Base-by-base conservation (phyloP, 495 filamentous ascomycete genomes). In the Articulospora tetracladia region DNA sequence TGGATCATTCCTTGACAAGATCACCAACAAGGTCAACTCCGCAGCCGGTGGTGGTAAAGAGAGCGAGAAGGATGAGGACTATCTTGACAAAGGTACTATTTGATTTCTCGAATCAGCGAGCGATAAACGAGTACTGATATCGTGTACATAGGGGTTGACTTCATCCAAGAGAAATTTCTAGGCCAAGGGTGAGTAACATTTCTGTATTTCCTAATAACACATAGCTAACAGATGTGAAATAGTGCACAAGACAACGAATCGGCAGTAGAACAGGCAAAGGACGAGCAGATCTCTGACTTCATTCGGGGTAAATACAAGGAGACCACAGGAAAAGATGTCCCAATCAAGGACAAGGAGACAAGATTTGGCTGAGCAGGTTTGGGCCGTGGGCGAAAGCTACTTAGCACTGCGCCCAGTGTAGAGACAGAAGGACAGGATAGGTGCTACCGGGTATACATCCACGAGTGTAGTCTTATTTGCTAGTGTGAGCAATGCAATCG, bases 251-350 rank as follows among this genome's bases (percentile, higher is more conserved):
- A 77, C 73, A 89, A 90, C 73, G 88, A 91, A 73, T 81, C 74
- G 55, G 87, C 87, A 7, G 69, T 80, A 34, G 88, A 91, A 70
- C 88, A 91, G 68, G 86, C 83, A 64, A 89, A 90, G 75, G 88
- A 91, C 67, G 83, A 88, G 70, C 67, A 82, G 70, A 86, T 88
- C 53, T 80, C 81, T 3, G 77, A 86, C 49, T 76, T 80, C 70
- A 83, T 91, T 59, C 79, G 88, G 20, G 70, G 71, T 1, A 74
- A 84, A 69, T 89, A 86, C 73, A 86, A 86, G 79, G 75, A 70
- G 22, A 69, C 69, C 0, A 83, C 82, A 0, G 87, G 87, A 52
- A 80, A 74, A 15, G 84, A 89, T 25, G 52, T 90, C 32, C 85
- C 84, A 27, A 73, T 88, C 61, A 75, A 83, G 70, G 84, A 88